These are phyloP conservation scores for Volutella citrinella DNA, from an alignment of 2,329 filamentous ascomycete species.

Conservation along the genomic window DNA sequence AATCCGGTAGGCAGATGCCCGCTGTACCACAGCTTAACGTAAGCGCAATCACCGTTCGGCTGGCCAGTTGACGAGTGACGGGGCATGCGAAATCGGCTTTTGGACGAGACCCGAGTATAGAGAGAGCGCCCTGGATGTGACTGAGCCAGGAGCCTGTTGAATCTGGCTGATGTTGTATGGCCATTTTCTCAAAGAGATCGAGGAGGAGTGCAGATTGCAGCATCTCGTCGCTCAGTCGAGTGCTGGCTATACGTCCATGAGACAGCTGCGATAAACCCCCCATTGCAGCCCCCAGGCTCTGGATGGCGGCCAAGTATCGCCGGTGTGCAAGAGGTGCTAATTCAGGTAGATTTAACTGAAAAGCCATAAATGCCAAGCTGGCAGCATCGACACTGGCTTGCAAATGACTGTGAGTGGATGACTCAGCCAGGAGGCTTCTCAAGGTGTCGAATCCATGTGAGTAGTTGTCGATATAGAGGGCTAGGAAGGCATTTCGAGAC, in stretches of 20 bases:
- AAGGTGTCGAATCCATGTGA: neutral
- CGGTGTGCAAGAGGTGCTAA: constrained; percentile 6
- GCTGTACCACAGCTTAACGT: constrained; percentile 1
- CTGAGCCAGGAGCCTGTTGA: constrained; percentile 15
- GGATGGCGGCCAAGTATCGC: constrained; percentile 1
- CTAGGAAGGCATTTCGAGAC: constrained; percentile 1
- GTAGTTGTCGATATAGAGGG: neutral
- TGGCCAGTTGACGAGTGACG: neutral
- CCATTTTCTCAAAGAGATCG: constrained; percentile 27
- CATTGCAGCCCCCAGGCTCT: neutral
- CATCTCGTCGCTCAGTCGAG: no score
- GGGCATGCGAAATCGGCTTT: neutral
- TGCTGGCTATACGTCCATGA: no score
- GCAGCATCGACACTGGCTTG: constrained; percentile 22
- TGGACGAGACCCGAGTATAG: constrained; percentile 13
- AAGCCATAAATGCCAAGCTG: constrained; percentile 21
- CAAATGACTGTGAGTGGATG: constrained; percentile 8
- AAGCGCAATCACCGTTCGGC: neutral
- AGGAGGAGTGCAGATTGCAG: constrained; percentile 24
- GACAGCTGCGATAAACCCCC: neutral
- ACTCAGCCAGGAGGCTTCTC: neutral
- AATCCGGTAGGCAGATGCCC: neutral
- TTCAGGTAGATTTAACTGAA: constrained; percentile 1
- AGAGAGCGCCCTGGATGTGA: constrained; percentile 20
- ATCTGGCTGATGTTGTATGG: constrained; percentile 7